Evolutionary conservation across 352 stramenopile genomes (phyloP), one percentile per base, ranked within the genome.

Genomic region (Globisporangium splendens): DNA sequence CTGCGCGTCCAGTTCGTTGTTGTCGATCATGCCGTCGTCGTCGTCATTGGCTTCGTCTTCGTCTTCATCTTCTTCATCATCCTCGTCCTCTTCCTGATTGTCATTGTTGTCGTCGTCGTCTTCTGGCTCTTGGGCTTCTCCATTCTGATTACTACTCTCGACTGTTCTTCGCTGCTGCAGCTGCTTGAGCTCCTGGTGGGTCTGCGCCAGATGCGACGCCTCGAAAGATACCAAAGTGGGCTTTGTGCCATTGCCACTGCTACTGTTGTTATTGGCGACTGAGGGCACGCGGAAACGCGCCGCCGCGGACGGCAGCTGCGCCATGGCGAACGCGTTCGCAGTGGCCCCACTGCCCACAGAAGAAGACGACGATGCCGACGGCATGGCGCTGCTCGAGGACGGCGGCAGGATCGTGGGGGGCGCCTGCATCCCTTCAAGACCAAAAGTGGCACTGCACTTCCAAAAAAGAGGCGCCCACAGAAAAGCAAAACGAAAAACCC

Each of bases 401-500:
- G 3, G n/a, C 21, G 39, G 33, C 56, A 56, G 47, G 41, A 55
- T 38, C 35, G 35, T 10, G 28, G 21, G 44, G 41, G 49, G n/a
- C 39, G 21, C n/a, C 56, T 72, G 70, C 65, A 76, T 79, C 70
- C 61, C 66, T 79, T 74, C 68, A 68, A 49, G 57, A 58, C 53
- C 54, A 38, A 60, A 38, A 68, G 31, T 59, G 70, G 56, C 56
- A 56, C 46, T 8, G 18, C 24, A 47, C 47, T 41, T 42, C 38
- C 49, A 49, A 56, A 62, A 56, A 62, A 56, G 54, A 49, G 51
- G 15, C 51, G 15, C 21, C 38, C 47, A 8, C 47, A 15, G 2
- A 35, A 35, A 35, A 6, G 28, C 28, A 35, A 35, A 35, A 35
- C 28, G 28, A 35, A 35, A 35, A 35, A 35, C 28, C 28, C 28